Evolutionary conservation across 202 grass and related monocot genomes (phyloP).

Genomic region (Eragrostis tef): DNA sequence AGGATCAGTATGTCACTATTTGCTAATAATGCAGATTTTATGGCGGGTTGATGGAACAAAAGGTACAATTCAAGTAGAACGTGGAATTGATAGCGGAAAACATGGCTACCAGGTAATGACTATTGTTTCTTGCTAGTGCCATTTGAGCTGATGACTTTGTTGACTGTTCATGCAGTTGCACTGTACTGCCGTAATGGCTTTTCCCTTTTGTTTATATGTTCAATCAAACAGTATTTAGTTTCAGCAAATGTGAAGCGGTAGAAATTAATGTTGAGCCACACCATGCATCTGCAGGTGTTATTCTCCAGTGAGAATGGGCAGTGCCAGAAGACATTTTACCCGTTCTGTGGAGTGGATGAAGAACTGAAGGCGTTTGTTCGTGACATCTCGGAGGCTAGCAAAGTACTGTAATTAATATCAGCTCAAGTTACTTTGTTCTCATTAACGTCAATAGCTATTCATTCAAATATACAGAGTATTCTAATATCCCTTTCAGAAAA

Average conservation of each 20-base stretch:
- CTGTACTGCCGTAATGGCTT: background rate
- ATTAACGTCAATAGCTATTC: background rate
- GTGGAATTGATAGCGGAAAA: slow-evolving; percentile 72
- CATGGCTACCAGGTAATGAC: slow-evolving; percentile 82
- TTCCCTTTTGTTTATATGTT: slow-evolving; percentile 19
- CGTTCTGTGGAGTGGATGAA: slow-evolving; percentile 88
- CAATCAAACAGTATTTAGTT: background rate
- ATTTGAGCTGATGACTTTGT: slow-evolving; percentile 8
- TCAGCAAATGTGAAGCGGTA: background rate
- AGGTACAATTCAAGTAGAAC: slow-evolving; percentile 90
- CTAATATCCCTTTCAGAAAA: background rate
- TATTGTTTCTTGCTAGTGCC: background rate
- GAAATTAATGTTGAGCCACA: slow-evolving; percentile 2
- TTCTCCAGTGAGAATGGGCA: slow-evolving; percentile 64
- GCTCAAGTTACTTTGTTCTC: background rate
- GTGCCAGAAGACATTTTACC: slow-evolving; percentile 77
- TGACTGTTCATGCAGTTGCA: slow-evolving; percentile 24
- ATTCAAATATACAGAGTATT: background rate
- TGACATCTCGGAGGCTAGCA: slow-evolving; percentile 67
- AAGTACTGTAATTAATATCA: slow-evolving; percentile 47
- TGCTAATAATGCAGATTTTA: slow-evolving; percentile 61
- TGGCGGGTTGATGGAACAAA: slow-evolving; percentile 92
- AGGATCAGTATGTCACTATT: slow-evolving; percentile 30
- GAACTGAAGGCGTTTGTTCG: slow-evolving; percentile 84
- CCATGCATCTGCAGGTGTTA: slow-evolving; percentile 65